These are phyloP conservation scores for Thelonectria rubi DNA, from an alignment of 2,329 filamentous ascomycete species.

Conservation along the genomic window DNA sequence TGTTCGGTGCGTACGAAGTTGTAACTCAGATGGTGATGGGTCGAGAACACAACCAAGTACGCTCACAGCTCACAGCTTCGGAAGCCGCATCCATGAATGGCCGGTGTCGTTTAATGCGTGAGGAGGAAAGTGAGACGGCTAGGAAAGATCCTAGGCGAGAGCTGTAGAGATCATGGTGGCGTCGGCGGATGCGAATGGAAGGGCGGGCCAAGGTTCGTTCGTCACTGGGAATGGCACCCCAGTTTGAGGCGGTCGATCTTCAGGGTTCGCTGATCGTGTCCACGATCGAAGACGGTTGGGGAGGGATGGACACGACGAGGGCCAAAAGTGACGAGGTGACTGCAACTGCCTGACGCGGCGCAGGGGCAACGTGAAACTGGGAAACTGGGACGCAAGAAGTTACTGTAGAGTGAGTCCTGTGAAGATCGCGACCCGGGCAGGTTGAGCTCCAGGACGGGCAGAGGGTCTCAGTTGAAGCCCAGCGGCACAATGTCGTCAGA, in stretches of 20 bases:
- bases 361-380: constrained; percentile 14
- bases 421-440: constrained; percentile 32
- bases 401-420: constrained; percentile 30
- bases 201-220: constrained; percentile 23
- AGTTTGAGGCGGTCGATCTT: constrained; percentile 33
- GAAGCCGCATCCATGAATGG: constrained; percentile 20
- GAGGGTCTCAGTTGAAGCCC: constrained; percentile 10
- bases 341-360: constrained; percentile 23
- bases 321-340: constrained; percentile 22
- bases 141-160: constrained; percentile 18
- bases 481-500: constrained; percentile 44
- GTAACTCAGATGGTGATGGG: constrained; percentile 16
- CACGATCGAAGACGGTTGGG: constrained; percentile 22
- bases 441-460: constrained; percentile 23
- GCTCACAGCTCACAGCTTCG: constrained; percentile 14
- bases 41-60: constrained; percentile 13
- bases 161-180: constrained; percentile 36
- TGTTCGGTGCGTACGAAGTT: constrained; percentile 7
- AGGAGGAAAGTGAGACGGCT: constrained; percentile 25
- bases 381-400: constrained; percentile 36
- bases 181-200: constrained; percentile 18
- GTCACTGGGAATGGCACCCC: constrained; percentile 27
- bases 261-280: constrained; percentile 39
- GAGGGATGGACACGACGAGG: constrained; percentile 7
- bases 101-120: constrained; percentile 27